Evolutionary conservation across 495 filamentous ascomycete genomes (phyloP).

Genomic region (Margaritispora aquatica): DNA sequence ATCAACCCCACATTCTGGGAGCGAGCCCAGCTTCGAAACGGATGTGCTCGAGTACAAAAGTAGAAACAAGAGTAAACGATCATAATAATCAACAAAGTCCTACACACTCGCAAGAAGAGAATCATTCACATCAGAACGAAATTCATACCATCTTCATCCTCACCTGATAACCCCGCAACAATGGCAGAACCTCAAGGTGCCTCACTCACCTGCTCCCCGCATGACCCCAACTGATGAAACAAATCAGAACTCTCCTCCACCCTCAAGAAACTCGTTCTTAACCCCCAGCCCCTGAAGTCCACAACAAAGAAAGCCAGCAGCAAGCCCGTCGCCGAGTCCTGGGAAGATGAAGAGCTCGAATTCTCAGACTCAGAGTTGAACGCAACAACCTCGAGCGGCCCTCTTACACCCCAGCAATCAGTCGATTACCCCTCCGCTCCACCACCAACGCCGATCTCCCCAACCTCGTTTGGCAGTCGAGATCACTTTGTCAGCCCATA

Average conservation of each 20-base stretch:
- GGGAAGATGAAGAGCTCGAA: constrained; percentile 23
- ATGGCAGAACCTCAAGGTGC: background rate
- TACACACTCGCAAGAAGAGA: too few relatives aligned
- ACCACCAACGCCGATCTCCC: constrained; percentile 28
- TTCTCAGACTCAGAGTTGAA: constrained; percentile 17
- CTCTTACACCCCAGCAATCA: constrained; percentile 22
- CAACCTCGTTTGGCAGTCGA: constrained; percentile 6
- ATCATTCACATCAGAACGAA: too few relatives aligned
- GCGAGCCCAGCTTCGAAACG: background rate
- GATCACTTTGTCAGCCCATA: constrained; percentile 17
- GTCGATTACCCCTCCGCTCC: constrained; percentile 22
- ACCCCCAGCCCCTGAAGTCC: constrained; percentile 15
- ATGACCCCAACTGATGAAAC: background rate
- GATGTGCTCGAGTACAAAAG: background rate
- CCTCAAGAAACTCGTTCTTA: constrained; percentile 19
- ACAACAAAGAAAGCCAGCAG: constrained; percentile 4
- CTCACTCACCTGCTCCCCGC: background rate
- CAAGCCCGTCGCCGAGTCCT: constrained; percentile 18
- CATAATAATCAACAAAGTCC: too few relatives aligned
- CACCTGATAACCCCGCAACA: background rate
- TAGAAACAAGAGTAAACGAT: too few relatives aligned
- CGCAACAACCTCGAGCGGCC: background rate
- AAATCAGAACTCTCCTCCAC: constrained; percentile 21
- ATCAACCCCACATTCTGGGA: background rate
- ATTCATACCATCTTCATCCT: background rate